phyloP scores from a whole-genome alignment of 257 asterid genomes.

The Lantana camara region DNA sequence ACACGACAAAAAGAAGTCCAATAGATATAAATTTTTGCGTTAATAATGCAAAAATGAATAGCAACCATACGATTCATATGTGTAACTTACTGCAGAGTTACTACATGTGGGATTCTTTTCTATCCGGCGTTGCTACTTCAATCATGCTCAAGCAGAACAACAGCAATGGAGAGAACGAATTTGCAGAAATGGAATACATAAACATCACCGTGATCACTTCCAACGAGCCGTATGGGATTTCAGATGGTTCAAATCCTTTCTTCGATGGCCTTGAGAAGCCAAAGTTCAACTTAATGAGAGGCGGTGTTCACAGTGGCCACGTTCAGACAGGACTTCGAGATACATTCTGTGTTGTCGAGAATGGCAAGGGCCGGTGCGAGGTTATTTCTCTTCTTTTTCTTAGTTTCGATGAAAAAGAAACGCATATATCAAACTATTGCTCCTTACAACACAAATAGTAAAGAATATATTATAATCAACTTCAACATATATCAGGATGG shows the following conservation, averaged over 20 bases:
- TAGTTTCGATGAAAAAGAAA: too few relatives aligned
- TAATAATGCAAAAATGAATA: neutral
- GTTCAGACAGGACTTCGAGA: conserved; percentile 70
- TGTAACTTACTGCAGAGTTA: conserved; percentile 59
- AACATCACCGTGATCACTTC: conserved; percentile 84
- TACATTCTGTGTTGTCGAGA: conserved; percentile 66
- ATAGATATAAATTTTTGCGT: neutral
- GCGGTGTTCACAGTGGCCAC: conserved; percentile 86
- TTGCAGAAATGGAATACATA: conserved; percentile 79
- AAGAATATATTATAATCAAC: too few relatives aligned
- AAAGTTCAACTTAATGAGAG: conserved; percentile 46
- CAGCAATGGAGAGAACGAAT: conserved; percentile 64
- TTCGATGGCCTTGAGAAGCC: conserved; percentile 57
- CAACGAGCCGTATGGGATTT: conserved; percentile 62
- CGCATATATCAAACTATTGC: too few relatives aligned
- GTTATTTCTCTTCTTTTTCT: conserved; percentile 35
- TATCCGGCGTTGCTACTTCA: conserved; percentile 82
- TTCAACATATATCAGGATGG: conserved; percentile 58
- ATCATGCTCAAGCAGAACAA: conserved; percentile 55
- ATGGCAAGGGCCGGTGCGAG: conserved; percentile 76
- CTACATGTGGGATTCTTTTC: conserved; percentile 89
- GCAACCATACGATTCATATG: conserved; percentile 7
- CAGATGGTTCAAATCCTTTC: conserved; percentile 77
- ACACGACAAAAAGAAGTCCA: neutral
- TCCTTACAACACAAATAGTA: too few relatives aligned